Base-by-base conservation (phyloP, 2,329 filamentous ascomycete genomes). In the Scedosporium boydii region DNA sequence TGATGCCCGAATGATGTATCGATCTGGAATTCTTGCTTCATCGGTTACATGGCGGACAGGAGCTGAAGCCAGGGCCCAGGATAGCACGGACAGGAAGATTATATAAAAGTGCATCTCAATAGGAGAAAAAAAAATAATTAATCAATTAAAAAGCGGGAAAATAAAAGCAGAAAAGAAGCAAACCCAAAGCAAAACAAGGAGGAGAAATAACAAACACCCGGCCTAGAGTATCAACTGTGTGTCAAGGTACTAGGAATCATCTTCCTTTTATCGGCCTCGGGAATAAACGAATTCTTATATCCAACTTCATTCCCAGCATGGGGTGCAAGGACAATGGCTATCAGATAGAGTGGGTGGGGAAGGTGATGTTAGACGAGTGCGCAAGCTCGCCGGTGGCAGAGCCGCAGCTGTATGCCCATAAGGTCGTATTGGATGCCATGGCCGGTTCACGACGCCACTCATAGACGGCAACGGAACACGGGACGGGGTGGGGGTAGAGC, bases 1-100 rank as follows among this genome's bases (percentile, higher is more conserved):
- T n/a, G 53, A 44, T 21, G 44, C 60, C 21, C 44, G 34, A 26
- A 62, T 34, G 38, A 62, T 62, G 53, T 58, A 62, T 38, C 55
- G 29, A 18, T 62, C 55, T 4, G 60, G 23, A 4, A 62, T 42
- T 42, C 16, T 42, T 34, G 9, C 14, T 18, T 27, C 21, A 2
- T 59, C 21, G 7, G 38, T 16, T 6, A 7, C 18, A 9, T 6
- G 57, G 18, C 5, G 29, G 42, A 44, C 21, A 26, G 14, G 38
- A n/a, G 2, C 7, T n/a, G 6, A 2, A 26, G 38, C 57, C 34
- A n/a, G 16, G 5, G 23, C 10, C 18, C 12, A 23, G 7, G 2
- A 6, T 23, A 44, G 6, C n/a, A 59, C 18, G 7, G 38, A 59
- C 4, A 58, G 55, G 10, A 58, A 38, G 12, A 23, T 27, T 16